Evolutionary conservation across 306 rosid species (phyloP), one percentile per base, ranked within the genome.

Genomic region (Castanea crenata): DNA sequence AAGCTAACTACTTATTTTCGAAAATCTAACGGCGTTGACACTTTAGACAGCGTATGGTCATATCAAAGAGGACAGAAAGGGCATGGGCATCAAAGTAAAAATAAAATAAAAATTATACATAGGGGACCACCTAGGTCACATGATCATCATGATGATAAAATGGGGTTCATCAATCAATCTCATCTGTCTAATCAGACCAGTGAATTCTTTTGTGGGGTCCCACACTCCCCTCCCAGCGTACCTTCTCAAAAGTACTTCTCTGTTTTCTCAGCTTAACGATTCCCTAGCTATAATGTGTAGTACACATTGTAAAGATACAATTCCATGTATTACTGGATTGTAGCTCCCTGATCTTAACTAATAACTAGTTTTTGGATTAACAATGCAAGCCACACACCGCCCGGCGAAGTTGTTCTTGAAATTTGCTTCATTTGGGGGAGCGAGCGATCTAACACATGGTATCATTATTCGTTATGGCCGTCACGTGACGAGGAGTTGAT

Each of bases 11-110:
- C 84, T 84, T 32, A 0, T 35, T 75, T 77, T 18, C 2, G 15
- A 74, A 84, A 38, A 89, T 87, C 86, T 35, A 89, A 85, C 84
- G 88, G 89, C 88, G 90, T 89, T 88, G 90, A 86, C 94, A 85
- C 91, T 72, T 83, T 83, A 23, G 74, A 85, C 89, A 72, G 80
- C 27, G 85, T 87, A 77, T 49, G 46, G 78, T 83, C 88, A 34
- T 16, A 46, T 76, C 79, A 80, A 59, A 34, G 1, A 13, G 38
- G 32, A 11, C 14, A 10, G 54, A 10, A 49, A 49, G 5, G 16
- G 16, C 54, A 10, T 49, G 77, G 29, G 57, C 21, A 54, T 74
- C 78, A 25, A 10, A 18, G 32, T n/a, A 49, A 31, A 61, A 25
- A 3, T 13, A 23, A 4, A 23, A 25, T 25, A 25, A 25, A 25